A percentile compares a stretch with the other conserved stretches of the same genome.
phyloP scores from a whole-genome alignment of 371 early-diverging fungal species.

The Capillidium rhysosporum region DNA sequence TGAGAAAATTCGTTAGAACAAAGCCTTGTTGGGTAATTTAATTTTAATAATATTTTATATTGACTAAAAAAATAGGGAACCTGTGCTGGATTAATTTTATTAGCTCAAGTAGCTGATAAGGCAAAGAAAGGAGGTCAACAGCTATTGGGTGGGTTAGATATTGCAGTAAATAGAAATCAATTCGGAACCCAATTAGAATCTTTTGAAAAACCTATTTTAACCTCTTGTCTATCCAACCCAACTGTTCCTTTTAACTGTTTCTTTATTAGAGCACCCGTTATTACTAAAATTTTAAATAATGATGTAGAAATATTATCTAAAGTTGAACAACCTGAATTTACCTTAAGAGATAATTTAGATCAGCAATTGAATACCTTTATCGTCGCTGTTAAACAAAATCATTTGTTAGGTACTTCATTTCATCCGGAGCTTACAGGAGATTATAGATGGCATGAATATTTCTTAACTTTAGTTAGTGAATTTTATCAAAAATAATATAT shows the following conservation, averaged over 20 bases:
- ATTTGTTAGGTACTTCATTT: constrained; percentile 81
- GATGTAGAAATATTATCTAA: constrained; percentile 45
- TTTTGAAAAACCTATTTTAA: constrained; percentile 44
- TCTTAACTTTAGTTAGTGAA: constrained; percentile 31
- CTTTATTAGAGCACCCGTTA: constrained; percentile 89
- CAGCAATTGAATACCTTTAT: constrained; percentile 11
- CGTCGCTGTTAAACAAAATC: constrained; percentile 74
- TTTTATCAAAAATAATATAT: background rate
- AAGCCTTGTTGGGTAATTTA: constrained; percentile 58
- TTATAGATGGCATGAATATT: constrained; percentile 66
- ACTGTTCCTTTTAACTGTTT: constrained; percentile 46
- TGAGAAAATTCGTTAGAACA: constrained; percentile 45
- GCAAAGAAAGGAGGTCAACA: constrained; percentile 71
- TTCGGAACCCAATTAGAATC: constrained; percentile 85
- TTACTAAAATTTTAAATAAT: constrained; percentile 38
- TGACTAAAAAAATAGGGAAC: constrained; percentile 35
- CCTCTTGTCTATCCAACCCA: constrained; percentile 28
- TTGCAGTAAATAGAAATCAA: constrained; percentile 75
- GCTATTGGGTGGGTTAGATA: constrained; percentile 59
- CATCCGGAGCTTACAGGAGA: constrained; percentile 87
- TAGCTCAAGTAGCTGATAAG: constrained; percentile 48
- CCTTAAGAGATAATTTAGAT: background rate
- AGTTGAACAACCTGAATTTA: constrained; percentile 7
- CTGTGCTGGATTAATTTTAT: constrained; percentile 90
- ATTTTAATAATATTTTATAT: background rate